Evolutionary conservation across 371 early-diverging fungal species (phyloP).

Genomic region (Umbelopsis sp.): DNA sequence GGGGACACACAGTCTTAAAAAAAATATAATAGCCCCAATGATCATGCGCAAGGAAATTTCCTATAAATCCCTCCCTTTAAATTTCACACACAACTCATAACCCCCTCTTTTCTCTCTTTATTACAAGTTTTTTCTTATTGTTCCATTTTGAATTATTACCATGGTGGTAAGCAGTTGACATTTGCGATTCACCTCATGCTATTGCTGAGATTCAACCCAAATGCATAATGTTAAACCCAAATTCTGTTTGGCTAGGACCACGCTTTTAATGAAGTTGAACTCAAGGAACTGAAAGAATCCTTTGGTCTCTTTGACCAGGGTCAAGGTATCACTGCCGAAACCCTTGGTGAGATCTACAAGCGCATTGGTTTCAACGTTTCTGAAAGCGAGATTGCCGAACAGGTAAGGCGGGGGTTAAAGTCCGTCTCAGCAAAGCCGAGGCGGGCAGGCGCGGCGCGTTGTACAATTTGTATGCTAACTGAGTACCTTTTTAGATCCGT

Average conservation of each 20-base stretch:
- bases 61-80: not conserved
- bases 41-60: slow-evolving; percentile 15
- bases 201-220: slow-evolving; percentile 14
- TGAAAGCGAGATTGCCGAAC: slow-evolving; percentile 26
- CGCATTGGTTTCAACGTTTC: slow-evolving; percentile 26
- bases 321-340: slow-evolving; percentile 25
- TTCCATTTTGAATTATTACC: not conserved
- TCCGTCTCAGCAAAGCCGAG: not conserved
- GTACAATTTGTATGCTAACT: slow-evolving; percentile 16
- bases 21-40: not conserved
- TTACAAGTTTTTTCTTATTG: not conserved
- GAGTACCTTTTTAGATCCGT: not conserved
- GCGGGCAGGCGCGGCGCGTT: not conserved
- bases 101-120: not conserved
- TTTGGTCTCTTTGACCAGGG: slow-evolving; percentile 27
- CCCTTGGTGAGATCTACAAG: slow-evolving; percentile 29
- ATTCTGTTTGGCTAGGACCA: not conserved
- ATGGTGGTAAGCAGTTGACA: slow-evolving; percentile 6
- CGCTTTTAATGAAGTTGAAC: slow-evolving; percentile 26
- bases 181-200: not conserved
- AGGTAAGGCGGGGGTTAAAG: slow-evolving; percentile 26
- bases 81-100: slow-evolving; percentile 7
- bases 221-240: not conserved
- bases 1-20: not conserved
- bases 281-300: slow-evolving; percentile 29